phyloP scores from a whole-genome alignment of 768 basidiomycete species.

The Leccinum disarticulatum region DNA sequence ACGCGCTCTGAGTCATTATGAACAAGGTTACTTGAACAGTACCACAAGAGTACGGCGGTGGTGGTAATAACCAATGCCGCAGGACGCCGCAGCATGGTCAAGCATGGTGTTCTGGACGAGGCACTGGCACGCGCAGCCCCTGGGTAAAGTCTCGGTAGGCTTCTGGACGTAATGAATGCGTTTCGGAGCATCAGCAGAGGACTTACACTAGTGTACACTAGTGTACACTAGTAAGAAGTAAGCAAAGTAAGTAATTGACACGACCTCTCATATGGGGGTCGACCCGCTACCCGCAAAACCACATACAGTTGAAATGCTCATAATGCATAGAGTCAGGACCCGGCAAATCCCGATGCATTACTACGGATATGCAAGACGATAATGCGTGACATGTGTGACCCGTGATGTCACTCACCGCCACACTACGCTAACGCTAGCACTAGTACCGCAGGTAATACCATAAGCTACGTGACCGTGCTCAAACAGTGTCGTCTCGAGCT shows the following conservation, averaged over 20 bases:
- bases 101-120: background rate
- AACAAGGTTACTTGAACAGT: constrained; percentile 33
- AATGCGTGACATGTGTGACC: no score
- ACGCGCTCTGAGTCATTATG: constrained; percentile 35
- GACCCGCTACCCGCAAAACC: background rate
- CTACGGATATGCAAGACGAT: no score
- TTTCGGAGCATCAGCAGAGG: constrained; percentile 15
- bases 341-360: no score
- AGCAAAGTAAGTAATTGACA: background rate
- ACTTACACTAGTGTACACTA: background rate
- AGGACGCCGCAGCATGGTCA: constrained; percentile 10
- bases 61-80: constrained; percentile 19
- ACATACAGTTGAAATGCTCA: no score
- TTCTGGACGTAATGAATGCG: constrained; percentile 1
- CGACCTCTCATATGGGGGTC: constrained; percentile 4
- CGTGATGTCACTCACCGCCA: no score
- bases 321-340: no score
- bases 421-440: no score
- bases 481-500: no score
- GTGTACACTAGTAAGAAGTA: background rate
- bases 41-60: constrained; percentile 39
- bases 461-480: no score
- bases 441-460: no score
- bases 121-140: constrained; percentile 1
- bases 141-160: constrained; percentile 8